Evolutionary conservation across 148 eudicot genomes (phyloP), one percentile per base, ranked within the genome.

Genomic region (Salicornia ramosissima): DNA sequence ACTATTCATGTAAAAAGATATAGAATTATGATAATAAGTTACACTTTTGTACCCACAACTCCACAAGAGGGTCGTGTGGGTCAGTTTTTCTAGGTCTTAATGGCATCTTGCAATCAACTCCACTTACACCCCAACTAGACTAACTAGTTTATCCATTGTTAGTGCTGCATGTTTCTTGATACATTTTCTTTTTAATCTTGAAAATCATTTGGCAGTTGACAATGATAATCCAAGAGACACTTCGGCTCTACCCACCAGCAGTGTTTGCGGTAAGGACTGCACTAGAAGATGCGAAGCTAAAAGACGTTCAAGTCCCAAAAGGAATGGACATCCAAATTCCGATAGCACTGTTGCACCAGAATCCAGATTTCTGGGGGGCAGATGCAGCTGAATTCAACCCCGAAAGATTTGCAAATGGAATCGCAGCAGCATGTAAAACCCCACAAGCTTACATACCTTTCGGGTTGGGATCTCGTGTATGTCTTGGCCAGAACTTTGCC

Each of bases 181-280:
- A 5, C 13, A 11, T 9, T 42, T 6, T 46, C 10, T 45, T 45
- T 21, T 16, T 31, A 39, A 65, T 49, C 46, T 13, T 39, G 40
- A 46, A 40, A 65, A 28, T 25, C 51, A 10, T 50, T 69, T 74
- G 74, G 79, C 81, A 86, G 88, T 49, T 83, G 58, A 82, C 82
- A 43, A 80, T 77, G 85, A 77, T 88, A 15, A 79, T 84, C 49
- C 86, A 82, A 68, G 90, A 86, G 71, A 68, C 86, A 0, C 70
- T 84, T 10, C 84, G 91, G 7, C 79, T 87, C 1, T 88, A 88
- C 72, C 80, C 86, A 5, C 85, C 90, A n/a, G 88, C 71, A 59
- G 71, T 71, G 6, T 74, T 63, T 22, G 66, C 64, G 14, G 68
- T 71, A 63, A 74, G 88, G 80, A 77, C 79, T 75, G 77, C 85